A percentile compares a stretch with the other conserved stretches of the same genome.
Evolutionary conservation across 225 moss, liverwort and hornwort species (phyloP).

Genomic region (Sphagnum contortum): DNA sequence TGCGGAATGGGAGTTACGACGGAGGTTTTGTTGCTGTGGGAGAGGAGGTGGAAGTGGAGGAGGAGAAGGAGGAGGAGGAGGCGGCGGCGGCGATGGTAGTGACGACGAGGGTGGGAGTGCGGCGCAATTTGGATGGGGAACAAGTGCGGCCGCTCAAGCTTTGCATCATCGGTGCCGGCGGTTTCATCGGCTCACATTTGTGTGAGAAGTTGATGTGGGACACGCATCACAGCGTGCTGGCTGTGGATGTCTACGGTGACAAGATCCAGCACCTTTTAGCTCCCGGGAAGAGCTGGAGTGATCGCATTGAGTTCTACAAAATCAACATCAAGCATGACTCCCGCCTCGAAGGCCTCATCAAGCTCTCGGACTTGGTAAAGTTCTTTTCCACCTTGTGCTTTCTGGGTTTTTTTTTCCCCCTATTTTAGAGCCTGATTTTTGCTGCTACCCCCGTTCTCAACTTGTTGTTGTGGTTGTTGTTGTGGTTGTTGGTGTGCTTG

Average conservation of each 20-base stretch:
- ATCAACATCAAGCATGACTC: constrained; percentile 50
- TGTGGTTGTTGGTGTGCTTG: no score
- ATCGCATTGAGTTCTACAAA: constrained; percentile 44
- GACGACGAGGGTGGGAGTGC: no score
- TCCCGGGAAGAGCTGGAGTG: constrained; percentile 26
- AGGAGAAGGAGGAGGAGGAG: no score
- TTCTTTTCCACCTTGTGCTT: no score
- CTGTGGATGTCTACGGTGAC: constrained; percentile 43
- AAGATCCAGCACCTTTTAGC: constrained; percentile 54
- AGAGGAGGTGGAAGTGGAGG: no score
- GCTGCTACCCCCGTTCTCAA: no score
- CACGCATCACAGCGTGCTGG: constrained; percentile 34
- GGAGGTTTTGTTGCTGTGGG: no score
- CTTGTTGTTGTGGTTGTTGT: no score
- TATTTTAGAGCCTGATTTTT: no score
- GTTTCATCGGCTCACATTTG: constrained; percentile 64
- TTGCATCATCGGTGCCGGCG: constrained; percentile 52
- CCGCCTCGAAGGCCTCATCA: constrained; percentile 30
- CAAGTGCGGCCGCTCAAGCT: constrained; percentile 21
- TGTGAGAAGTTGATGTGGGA: constrained; percentile 55
- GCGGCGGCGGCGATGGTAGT: no score
- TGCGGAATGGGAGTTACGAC: no score
- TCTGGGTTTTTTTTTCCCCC: no score
- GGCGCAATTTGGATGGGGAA: constrained; percentile 28
- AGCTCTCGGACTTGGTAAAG: constrained; percentile 30